Base-by-base conservation (phyloP, 495 filamentous ascomycete genomes). In the Cercophora sp. region DNA sequence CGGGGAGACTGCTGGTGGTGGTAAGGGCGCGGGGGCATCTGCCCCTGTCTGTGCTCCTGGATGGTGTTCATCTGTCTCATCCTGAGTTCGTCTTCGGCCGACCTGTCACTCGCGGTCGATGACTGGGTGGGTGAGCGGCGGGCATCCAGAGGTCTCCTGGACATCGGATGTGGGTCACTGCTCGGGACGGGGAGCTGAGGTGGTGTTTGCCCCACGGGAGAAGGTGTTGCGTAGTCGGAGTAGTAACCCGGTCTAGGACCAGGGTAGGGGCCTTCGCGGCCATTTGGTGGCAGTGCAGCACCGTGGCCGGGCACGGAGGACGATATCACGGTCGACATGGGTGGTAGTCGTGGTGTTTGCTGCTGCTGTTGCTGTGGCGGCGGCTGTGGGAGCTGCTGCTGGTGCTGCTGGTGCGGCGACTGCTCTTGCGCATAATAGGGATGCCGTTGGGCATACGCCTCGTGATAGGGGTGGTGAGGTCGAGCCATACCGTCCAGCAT, bases 401-500 rank as follows among this genome's bases (percentile, higher is more conserved):
- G 58, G 13, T 40, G 41, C 8, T 45, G 46, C 26, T 47, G 49
- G 18, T 50, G 53, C 5, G 47, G 61, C 41, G 63, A 63, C 35
- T 70, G 64, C 24, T 74, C 72, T 50, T 63, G 64, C 11, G 63
- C 54, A 59, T 74, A 73, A 51, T 71, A 70, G 24, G 56, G 58
- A 51, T 68, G 66, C 58, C 61, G 54, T 35, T 71, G 66, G 56
- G 67, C 60, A 52, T 73, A 74, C 47, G 62, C 64, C 48, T 71
- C 70, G 31, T 70, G 69, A 26, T 70, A 71, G 54, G 57, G 56
- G 50, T 74, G 64, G 54, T 66, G 60, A 56, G 66, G 70, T 64
- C 69, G 71, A 55, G 73, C 68, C 73, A 77, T 77, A 58, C 67
- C 64, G 61, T 73, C 71, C 57, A 72, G 58, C 64, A 72, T 67